Percentiles rank a stretch among this genome's conserved stretches.
Conservation (phyloP, 371 early-diverging fungal genomes). For the Rhizopus sp. region DNA sequence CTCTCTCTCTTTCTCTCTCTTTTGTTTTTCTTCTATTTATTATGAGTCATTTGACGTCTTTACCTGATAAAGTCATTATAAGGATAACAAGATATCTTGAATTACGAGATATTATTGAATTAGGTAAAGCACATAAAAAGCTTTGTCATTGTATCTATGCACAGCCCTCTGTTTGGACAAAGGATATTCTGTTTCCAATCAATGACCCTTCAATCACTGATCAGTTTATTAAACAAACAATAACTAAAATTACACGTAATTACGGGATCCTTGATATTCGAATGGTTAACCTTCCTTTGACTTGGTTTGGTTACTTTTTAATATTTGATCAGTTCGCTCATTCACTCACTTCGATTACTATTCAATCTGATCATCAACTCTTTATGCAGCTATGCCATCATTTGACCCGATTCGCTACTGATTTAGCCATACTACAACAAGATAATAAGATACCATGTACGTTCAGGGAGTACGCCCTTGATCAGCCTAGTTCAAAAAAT, state of each 20-base stretch:
- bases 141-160: slow-evolving; percentile 25
- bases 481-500: not conserved
- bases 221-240: slow-evolving; percentile 25
- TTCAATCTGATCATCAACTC: slow-evolving; percentile 12
- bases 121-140: slow-evolving; percentile 17
- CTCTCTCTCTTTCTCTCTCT: too few species aligned
- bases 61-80: slow-evolving; percentile 18
- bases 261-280: slow-evolving; percentile 36
- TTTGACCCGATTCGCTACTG: slow-evolving; percentile 40
- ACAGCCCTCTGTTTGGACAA: slow-evolving; percentile 38
- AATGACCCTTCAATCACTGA: slow-evolving; percentile 36
- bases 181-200: slow-evolving; percentile 34
- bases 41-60: slow-evolving; percentile 10
- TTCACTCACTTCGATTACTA: slow-evolving; percentile 35
- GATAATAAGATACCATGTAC: slow-evolving; percentile 46
- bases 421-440: slow-evolving; percentile 36
- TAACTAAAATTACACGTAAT: slow-evolving; percentile 41
- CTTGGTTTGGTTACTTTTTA: slow-evolving; percentile 38
- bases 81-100: slow-evolving; percentile 10
- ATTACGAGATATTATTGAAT: slow-evolving; percentile 16
- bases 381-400: slow-evolving; percentile 30
- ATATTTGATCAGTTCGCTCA: slow-evolving; percentile 53
- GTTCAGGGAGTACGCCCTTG: slow-evolving; percentile 38
- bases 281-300: slow-evolving; percentile 34
- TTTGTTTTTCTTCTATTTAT: not conserved